Base-by-base conservation (phyloP, 495 filamentous ascomycete genomes). In the Tuber umbilicatum region DNA sequence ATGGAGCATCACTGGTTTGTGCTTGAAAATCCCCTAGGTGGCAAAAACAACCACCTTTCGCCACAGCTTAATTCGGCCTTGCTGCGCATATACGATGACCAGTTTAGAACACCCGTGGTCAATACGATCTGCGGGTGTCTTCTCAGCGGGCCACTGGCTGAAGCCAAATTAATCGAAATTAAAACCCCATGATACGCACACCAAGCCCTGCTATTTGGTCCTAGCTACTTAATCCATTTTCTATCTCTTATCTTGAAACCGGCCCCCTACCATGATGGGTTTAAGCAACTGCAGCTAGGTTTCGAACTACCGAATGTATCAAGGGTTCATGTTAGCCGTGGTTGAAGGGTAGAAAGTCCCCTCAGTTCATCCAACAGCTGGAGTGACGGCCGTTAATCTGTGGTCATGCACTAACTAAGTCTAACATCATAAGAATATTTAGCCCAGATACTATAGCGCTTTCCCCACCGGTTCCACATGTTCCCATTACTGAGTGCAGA, bases 251-350 rank as follows among this genome's bases (percentile, higher is more conserved):
- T 64, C 35, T 35, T 17, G 55, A 64, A 31, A 64, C 31, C 16
- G n/a, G 31, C n/a, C 10, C n/a, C 55, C 14, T 35, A 35, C 55
- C 3, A 4, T 64, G 35, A 14, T 14, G 27, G 5, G 55, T 31
- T 64, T 64, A 2, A 4, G 5, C 0, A 64, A 64, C 55, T 35
- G 27, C 55, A 64, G 55, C 55, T 64, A 64, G 27, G 27, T 64
- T 35, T 64, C 27, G 27, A 64, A 64, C 55, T 35, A 64, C 55
- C 55, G n/a, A 16, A 64, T 64, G 55, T 64, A 64, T 64, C 55
- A 17, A 64, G 14, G 27, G 55, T 17, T 64, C 55, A 17, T 16
- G 55, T 17, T 17, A 35, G 55, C 55, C 55, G 14, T 19, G 5
- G 14, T 16, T 64, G 12, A 35, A 5, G 27, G 55, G 19, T 12